Evolutionary conservation across 768 basidiomycete genomes (phyloP), one percentile per base, ranked within the genome.

Genomic region (Termitomyces sp.): DNA sequence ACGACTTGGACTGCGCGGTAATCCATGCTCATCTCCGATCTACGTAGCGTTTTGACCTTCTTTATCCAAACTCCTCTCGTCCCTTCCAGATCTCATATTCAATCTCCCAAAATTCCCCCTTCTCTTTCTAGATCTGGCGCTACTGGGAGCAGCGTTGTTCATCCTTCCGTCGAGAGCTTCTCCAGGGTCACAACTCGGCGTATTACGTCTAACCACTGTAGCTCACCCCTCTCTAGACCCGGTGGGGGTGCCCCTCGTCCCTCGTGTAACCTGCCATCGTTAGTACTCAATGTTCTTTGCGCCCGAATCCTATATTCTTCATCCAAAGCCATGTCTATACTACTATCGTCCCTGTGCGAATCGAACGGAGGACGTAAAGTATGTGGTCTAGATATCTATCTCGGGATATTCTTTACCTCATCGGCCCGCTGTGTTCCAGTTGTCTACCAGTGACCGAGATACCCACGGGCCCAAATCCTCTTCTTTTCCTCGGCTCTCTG

Each of bases 41-140:
- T 41, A 28, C 51, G 51, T 52, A 52, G 26, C 41, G n/a, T n/a
- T 13, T 38, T 22, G 26, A 33, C 36, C 46, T 56, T 30, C 18
- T 22, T 16, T 28, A 16, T 43, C 47, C 30, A 45, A 16, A 18
- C 22, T 49, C 43, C 33, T 11, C 18, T 11, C 24, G 43, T 40
- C 5, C 46, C 46, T 58, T 58, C 56, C 35, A 52, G 56, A 57
- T 57, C 56, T 57, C 38, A 22, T 22, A 52, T 41, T 38, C 44
- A 45, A 57, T 49, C 52, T 54, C 52, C 16, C 40, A 24, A 13
- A 36, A 33, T 18, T 20, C 11, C 16, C 18, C 22, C 45, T 49
- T 48, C 38, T 30, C 52, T 54, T 54, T 58, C 57, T 54, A 58
- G 57, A 58, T 58, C 57, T 49, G n/a, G 52, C 10, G 11, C 26